These are phyloP conservation scores for Cyclaneusma minus DNA, from an alignment of 2,329 filamentous ascomycete species.

Conservation along the genomic window DNA sequence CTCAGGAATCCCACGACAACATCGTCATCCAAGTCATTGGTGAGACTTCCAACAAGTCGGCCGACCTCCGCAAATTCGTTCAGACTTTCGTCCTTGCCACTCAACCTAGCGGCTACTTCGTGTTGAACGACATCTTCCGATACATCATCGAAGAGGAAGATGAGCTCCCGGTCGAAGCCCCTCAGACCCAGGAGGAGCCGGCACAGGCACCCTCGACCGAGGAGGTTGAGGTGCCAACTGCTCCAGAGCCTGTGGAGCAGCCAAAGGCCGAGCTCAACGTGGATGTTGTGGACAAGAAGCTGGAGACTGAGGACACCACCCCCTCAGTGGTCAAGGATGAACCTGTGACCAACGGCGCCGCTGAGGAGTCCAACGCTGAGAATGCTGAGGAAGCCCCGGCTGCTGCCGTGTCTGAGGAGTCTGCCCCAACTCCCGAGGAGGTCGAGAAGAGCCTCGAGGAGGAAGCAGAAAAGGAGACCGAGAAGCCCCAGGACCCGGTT, in stretches of 20 bases:
- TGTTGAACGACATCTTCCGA: conserved; percentile 94
- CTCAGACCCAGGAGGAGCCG: conserved; percentile 15
- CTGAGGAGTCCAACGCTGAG: conserved; percentile 14
- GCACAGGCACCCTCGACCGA: conserved; percentile 12
- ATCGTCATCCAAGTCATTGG: conserved; percentile 98
- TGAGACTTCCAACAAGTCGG: conserved; percentile 87
- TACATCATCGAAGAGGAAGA: conserved; percentile 80
- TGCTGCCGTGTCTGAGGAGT: conserved; percentile 24
- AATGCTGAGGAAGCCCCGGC: conserved; percentile 17
- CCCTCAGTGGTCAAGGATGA: conserved; percentile 21
- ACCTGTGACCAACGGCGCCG: conserved; percentile 27
- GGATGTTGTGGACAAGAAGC: conserved; percentile 54
- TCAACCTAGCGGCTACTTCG: conserved; percentile 94
- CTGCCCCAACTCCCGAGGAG: conserved; percentile 28
- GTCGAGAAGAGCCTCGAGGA: conserved; percentile 35
- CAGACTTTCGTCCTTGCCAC: conserved; percentile 96
- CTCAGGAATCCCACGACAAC: conserved; percentile 79
- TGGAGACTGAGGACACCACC: conserved; percentile 35
- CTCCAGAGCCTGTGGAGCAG: conserved; percentile 18
- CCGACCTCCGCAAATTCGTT: conserved; percentile 86
- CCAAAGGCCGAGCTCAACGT: conserved; percentile 25
- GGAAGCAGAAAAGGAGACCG: conserved; percentile 38
- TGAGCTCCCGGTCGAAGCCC: conserved; percentile 41
- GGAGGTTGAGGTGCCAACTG: conserved; percentile 19
- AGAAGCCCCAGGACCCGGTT: conserved; percentile 51